These are phyloP conservation scores for Chiua virens DNA, from an alignment of 768 basidiomycete species.

Conservation along the genomic window DNA sequence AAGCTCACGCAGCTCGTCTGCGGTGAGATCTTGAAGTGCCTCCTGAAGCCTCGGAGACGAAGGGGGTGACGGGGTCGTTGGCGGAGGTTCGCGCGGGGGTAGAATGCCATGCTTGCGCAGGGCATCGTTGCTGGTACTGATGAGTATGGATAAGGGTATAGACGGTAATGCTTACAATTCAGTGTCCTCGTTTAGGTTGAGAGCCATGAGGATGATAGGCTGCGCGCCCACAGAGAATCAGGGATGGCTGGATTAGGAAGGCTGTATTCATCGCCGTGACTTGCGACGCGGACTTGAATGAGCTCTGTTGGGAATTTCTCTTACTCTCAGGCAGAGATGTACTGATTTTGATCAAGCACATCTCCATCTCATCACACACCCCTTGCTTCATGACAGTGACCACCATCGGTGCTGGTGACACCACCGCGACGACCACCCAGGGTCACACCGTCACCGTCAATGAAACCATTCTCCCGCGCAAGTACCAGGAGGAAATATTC, in stretches of 20 bases:
- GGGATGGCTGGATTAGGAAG: conserved; percentile 24
- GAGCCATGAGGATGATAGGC: conserved; percentile 40
- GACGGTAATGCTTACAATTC: conserved; percentile 72
- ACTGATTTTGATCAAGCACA: conserved; percentile 16
- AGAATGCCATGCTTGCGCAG: conserved; percentile 91
- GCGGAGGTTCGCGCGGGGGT: conserved; percentile 67
- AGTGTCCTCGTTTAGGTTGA: conserved; percentile 90
- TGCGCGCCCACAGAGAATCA: conserved; percentile 10
- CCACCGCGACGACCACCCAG: conserved; percentile 21
- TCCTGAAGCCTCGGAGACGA: conserved; percentile 72
- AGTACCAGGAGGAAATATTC: conserved; percentile 59
- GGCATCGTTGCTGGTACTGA: conserved; percentile 76
- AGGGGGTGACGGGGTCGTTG: conserved; percentile 79
- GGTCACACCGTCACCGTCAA: conserved; percentile 30
- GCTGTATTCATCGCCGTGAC: conserved; percentile 23
- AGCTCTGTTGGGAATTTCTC: conserved; percentile 7
- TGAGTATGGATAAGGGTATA: not conserved
- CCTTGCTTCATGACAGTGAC: conserved; percentile 26
- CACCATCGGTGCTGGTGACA: conserved; percentile 9
- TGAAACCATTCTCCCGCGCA: conserved; percentile 45
- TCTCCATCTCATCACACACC: conserved; percentile 8
- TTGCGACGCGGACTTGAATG: conserved; percentile 30
- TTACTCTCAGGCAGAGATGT: conserved; percentile 17
- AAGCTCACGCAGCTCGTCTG: conserved; percentile 63
- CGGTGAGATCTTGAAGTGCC: conserved; percentile 60